A percentile compares a stretch with the other conserved stretches of the same genome.
Evolutionary conservation across 2,329 filamentous ascomycete species (phyloP).

Genomic region (Zymoseptoria pseudotritici): DNA sequence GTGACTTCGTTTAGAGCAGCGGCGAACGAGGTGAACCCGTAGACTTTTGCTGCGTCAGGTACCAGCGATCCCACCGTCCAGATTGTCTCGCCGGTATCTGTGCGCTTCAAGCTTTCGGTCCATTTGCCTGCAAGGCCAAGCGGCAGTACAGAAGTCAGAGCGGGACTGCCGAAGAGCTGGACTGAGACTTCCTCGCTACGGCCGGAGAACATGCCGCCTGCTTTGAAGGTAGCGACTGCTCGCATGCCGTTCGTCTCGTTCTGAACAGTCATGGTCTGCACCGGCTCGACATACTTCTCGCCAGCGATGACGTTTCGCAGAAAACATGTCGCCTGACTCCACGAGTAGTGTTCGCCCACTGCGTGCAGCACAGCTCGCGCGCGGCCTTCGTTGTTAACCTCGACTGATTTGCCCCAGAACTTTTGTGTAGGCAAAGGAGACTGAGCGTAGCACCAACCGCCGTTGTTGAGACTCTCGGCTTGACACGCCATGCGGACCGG

Average conservation of each 20-base stretch:
- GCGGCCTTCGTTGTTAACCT: conserved; percentile 86
- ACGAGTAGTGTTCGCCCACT: conserved; percentile 69
- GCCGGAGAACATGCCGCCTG: conserved; percentile 94
- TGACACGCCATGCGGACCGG: conserved; percentile 90
- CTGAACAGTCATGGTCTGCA: conserved; percentile 76
- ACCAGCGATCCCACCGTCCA: conserved; percentile 77
- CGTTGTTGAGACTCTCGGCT: conserved; percentile 55
- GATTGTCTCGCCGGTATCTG: conserved; percentile 57
- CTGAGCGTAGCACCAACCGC: conserved; percentile 81
- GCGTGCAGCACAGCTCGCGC: conserved; percentile 69
- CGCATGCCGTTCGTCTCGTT: conserved; percentile 80
- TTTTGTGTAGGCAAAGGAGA: conserved; percentile 86
- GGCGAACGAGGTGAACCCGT: conserved; percentile 82
- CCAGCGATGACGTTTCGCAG: conserved; percentile 93
- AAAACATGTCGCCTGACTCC: conserved; percentile 82
- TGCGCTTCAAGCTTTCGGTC: conserved; percentile 65
- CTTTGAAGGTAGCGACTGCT: conserved; percentile 82
- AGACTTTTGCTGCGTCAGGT: conserved; percentile 68
- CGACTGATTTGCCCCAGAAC: conserved; percentile 96
- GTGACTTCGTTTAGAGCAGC: conserved; percentile 85
- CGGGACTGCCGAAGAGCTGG: conserved; percentile 54
- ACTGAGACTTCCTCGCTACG: conserved; percentile 82
- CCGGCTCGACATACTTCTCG: conserved; percentile 95
- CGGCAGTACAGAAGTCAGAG: conserved; percentile 54
- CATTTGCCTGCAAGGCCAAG: conserved; percentile 73